Evolutionary conservation across 2,329 filamentous ascomycete species (phyloP), one percentile per base, ranked within the genome.

Genomic region (Aspergillus puulaauensis): DNA sequence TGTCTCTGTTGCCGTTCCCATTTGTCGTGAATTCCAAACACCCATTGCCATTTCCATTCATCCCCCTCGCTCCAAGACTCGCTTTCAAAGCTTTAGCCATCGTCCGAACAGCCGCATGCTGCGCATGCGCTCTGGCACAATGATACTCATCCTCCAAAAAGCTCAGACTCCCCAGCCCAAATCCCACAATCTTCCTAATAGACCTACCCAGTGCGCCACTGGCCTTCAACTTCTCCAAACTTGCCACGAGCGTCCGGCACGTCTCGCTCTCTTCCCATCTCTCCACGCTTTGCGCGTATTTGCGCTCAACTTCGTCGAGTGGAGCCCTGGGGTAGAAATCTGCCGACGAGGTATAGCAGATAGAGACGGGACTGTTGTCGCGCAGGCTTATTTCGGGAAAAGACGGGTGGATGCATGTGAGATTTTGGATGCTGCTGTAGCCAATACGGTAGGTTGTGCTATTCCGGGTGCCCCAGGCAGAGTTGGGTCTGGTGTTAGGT

Each of bases 71-170:
- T 21, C 17, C 33, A 21, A 12, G 8, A 12, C 33, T 24, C 4
- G 23, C 24, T 11, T 23, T 23, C 14, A 51, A 23, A 12, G 68
- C 52, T 2, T 65, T 49, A 31, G 31, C 61, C 24, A 68, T 56
- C 2, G 65, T 70, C 19, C 61, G 17, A 6, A 72, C 47, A 5
- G 70, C 50, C 4, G 66, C 68, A 45, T 70, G 68, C 52, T 72
- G 70, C 8, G 49, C 51, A 17, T 62, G 59, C 0, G 56, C 61
- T 2, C 66, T 60, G 6, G 51, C 54, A 6, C 49, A 44, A 35
- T 56, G 33, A 23, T 53, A 49, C 6, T 54, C 57, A 21, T 59
- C 35, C 4, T 52, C 17, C 11, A 55, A n/a, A 9, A 33, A 39
- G 1, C 55, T 62, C 6, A 70, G 37, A 2, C 59, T 58, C 2